Conservation (phyloP, 2,329 filamentous ascomycete species). For the Ophiostoma sp. region DNA sequence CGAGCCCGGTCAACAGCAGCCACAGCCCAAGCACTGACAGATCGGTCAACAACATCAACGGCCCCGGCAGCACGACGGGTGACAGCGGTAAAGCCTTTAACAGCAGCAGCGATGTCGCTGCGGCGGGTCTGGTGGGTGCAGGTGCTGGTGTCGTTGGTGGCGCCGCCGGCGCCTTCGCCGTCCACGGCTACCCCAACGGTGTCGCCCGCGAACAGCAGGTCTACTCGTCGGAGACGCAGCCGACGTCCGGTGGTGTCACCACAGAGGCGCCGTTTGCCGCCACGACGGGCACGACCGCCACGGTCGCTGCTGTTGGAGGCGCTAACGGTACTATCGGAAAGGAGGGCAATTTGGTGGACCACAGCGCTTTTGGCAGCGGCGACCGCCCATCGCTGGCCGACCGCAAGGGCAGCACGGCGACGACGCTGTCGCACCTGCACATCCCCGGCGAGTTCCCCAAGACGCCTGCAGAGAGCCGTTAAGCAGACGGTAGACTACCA, state of each 20-base stretch:
- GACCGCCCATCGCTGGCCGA: slow-evolving; percentile 20
- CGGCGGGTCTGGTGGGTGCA: not conserved
- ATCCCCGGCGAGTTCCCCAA: slow-evolving; percentile 62
- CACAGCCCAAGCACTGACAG: not conserved
- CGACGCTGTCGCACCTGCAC: slow-evolving; percentile 65
- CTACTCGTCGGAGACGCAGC: not conserved
- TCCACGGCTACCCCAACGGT: not conserved
- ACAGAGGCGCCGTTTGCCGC: not conserved
- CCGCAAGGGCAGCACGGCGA: slow-evolving; percentile 46
- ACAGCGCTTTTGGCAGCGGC: not conserved
- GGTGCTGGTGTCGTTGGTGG: not conserved
- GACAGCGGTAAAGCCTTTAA: slow-evolving; percentile 6
- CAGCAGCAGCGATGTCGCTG: not conserved
- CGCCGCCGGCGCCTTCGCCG: not conserved
- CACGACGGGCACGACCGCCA: not conserved
- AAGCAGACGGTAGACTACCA: not conserved
- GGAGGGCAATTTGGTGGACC: not conserved
- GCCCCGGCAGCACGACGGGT: not conserved
- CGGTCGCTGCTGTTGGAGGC: not conserved
- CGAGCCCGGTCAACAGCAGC: not conserved
- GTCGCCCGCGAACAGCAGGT: slow-evolving; percentile 4
- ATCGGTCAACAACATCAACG: not conserved
- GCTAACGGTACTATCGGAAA: not conserved
- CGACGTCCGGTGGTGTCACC: not conserved
- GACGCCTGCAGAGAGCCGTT: not conserved